phyloP scores from a whole-genome alignment of 2,329 filamentous ascomycete genomes.

The Ustulina deusta region DNA sequence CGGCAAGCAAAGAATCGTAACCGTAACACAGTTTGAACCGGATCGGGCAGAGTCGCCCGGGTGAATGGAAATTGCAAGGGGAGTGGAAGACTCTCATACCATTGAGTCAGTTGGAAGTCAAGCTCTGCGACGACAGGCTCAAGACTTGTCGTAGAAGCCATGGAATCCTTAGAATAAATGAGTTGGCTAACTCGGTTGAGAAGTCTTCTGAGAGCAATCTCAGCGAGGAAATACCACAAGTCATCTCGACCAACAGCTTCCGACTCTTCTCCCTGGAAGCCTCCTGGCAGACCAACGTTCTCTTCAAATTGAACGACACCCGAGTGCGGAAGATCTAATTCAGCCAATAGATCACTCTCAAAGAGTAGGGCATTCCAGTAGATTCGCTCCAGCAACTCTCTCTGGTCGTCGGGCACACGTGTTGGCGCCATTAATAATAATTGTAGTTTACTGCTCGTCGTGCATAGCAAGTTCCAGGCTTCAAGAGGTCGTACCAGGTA shows the following conservation, averaged over 20 bases:
- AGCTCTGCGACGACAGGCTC: slow-evolving; percentile 84
- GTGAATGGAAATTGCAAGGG: slow-evolving; percentile 83
- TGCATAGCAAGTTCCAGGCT: slow-evolving; percentile 84
- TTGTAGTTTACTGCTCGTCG: slow-evolving; percentile 84
- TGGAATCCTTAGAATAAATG: slow-evolving; percentile 80
- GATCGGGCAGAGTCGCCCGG: slow-evolving; percentile 73
- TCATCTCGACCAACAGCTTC: slow-evolving; percentile 78
- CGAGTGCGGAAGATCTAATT: slow-evolving; percentile 84
- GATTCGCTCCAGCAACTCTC: slow-evolving; percentile 79
- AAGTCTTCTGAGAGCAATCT: slow-evolving; percentile 81
- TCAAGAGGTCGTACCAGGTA: slow-evolving; percentile 85
- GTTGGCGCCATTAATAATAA: slow-evolving; percentile 80
- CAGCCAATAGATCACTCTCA: slow-evolving; percentile 82
- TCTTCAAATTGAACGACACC: slow-evolving; percentile 87
- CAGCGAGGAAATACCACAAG: slow-evolving; percentile 87
- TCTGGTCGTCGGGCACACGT: slow-evolving; percentile 75
- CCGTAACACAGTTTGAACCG: slow-evolving; percentile 82
- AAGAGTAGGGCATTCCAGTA: slow-evolving; percentile 88
- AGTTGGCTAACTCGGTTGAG: slow-evolving; percentile 84
- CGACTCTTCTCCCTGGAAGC: slow-evolving; percentile 78
- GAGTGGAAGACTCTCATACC: slow-evolving; percentile 82
- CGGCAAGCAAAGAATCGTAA: slow-evolving; percentile 86
- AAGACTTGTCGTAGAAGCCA: slow-evolving; percentile 77
- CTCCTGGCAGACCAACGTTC: slow-evolving; percentile 79
- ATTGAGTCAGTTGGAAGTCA: slow-evolving; percentile 84